Evolutionary conservation across 495 filamentous ascomycete species (phyloP), one percentile per base, ranked within the genome.

Genomic region (Aspergillus avenaceus): DNA sequence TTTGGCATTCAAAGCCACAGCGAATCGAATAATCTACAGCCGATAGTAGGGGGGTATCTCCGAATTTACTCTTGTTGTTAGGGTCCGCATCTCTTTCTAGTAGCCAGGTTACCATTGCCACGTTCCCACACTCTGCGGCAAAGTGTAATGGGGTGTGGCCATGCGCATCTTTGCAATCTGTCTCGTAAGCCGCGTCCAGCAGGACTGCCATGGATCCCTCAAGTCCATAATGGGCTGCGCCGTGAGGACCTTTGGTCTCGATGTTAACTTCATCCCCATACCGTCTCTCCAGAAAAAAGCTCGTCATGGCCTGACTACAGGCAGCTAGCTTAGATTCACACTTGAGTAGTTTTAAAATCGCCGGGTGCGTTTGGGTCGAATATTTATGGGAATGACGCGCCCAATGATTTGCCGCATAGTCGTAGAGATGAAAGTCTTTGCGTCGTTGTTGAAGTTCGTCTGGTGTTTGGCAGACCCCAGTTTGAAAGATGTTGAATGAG

Each of bases 371-470:
- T 11, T 31, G 9, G n/a, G 8, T 31, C 38, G 5, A 21, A 41
- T 14, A 1, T 21, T 7, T 22, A 11, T 45, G 45, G 48, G 52
- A 49, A 51, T 61, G 58, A 13, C 58, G 24, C 41, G 68, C 77
- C 78, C 75, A 80, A 45, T 77, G 53, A 9, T 37, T 25, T 11
- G 67, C 56, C 2, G 73, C 67, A 49, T 81, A 82, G n/a, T 66
- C 45, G 48, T 67, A 66, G 16, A 82, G 61, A 0, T 14, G 38
- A 52, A 75, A 47, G 11, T 25, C 14, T 4, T 49, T 4, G 14
- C 59, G 27, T 11, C 55, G 50, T 5, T 41, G 11, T 4, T 41
- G 0, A 6, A 59, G 32, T 9, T 37, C 36, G 26, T 47, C 14
- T 22, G 48, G n/a, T 3, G 47, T 49, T 28, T 18, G 24, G 36